phyloP scores from a whole-genome alignment of 2,329 filamentous ascomycete species.

The Venturia carpophila region DNA sequence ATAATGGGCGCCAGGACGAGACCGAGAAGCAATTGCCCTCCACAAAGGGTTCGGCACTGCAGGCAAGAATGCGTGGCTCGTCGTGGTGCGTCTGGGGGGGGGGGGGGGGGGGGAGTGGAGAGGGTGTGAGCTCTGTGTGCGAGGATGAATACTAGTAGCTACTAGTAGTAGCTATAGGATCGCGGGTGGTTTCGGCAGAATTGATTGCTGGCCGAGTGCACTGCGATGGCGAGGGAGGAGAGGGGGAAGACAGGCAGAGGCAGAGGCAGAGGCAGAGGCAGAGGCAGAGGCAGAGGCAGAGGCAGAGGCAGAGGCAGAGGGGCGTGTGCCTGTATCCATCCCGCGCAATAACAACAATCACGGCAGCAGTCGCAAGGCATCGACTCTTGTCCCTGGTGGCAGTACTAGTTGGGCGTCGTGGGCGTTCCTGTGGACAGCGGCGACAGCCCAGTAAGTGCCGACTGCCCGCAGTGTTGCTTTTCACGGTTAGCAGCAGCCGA shows the following conservation, averaged over 20 bases:
- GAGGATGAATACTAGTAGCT: conserved; percentile 1
- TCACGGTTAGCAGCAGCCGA: neutral
- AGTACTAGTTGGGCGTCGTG: too few species aligned
- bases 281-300: too few species aligned
- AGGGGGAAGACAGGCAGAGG: neutral
- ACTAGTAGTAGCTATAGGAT: neutral
- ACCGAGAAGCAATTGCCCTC: neutral
- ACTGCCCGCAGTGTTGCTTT: neutral
- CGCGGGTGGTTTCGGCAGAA: neutral
- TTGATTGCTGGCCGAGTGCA: neutral
- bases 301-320: too few species aligned
- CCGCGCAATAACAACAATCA: too few species aligned
- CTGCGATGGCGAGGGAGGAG: neutral
- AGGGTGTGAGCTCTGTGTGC: neutral
- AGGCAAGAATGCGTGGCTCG: neutral
- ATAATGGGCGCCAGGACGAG: neutral
- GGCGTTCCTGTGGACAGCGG: too few species aligned
- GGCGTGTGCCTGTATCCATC: too few species aligned
- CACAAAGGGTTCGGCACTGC: neutral
- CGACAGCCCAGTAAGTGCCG: too few species aligned
- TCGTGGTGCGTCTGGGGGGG: neutral
- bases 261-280: too few species aligned
- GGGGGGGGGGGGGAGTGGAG: neutral
- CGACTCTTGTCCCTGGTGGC: too few species aligned
- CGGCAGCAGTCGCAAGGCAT: neutral